phyloP scores from a whole-genome alignment of 2,329 filamentous ascomycete genomes.

The Neurospora crassa region DNA sequence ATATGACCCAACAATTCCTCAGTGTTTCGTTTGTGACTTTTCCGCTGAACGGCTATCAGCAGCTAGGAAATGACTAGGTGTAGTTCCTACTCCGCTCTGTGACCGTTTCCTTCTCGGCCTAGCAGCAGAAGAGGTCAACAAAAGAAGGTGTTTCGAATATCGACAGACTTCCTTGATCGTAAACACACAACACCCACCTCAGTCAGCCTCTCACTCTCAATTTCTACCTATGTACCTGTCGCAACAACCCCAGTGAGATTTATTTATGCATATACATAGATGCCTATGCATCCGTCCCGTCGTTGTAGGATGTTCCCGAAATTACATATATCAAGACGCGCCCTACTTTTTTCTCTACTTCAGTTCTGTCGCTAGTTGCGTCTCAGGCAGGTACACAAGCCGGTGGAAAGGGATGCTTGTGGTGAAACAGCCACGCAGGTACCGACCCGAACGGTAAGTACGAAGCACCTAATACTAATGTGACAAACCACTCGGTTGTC shows the following conservation, averaged over 20 bases:
- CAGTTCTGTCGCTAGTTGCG: background rate
- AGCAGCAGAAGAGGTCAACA: too few relatives aligned
- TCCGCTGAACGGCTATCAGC: background rate
- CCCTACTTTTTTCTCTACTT: too few relatives aligned
- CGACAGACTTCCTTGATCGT: too few relatives aligned
- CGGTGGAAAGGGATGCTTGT: background rate
- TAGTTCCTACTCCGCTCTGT: too few relatives aligned
- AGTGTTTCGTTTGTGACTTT: background rate
- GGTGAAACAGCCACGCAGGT: background rate
- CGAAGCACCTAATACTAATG: background rate
- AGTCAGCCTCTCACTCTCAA: background rate
- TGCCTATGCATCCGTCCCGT: too few relatives aligned
- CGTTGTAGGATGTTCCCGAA: background rate
- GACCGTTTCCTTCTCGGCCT: too few relatives aligned
- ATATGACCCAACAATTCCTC: background rate
- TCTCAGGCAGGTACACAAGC: background rate
- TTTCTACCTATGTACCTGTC: background rate
- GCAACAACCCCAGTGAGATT: background rate
- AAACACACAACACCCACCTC: too few relatives aligned
- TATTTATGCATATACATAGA: too few relatives aligned
- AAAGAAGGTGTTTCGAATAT: too few relatives aligned
- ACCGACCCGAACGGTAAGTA: background rate
- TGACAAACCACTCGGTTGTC: background rate
- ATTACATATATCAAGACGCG: background rate
- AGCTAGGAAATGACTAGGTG: too few relatives aligned